phyloP scores from a whole-genome alignment of 2,329 filamentous ascomycete genomes.

The Fusarium nodosum region DNA sequence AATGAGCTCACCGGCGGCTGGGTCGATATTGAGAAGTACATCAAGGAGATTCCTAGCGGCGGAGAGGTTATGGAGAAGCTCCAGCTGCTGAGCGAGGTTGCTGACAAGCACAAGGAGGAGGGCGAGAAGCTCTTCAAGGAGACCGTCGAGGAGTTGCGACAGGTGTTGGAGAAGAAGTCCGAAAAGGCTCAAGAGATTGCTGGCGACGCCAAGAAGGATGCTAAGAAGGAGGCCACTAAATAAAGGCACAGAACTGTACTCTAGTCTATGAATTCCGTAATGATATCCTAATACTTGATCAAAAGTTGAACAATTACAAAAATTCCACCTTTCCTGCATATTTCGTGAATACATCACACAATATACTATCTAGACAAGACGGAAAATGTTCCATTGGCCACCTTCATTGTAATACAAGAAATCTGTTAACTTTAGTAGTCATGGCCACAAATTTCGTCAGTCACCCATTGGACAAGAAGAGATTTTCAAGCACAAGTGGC shows the following conservation, averaged over 20 bases:
- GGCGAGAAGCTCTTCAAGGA: slow-evolving; percentile 78
- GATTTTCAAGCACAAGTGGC: slow-evolving; percentile 51
- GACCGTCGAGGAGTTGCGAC: slow-evolving; percentile 74
- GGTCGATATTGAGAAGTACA: slow-evolving; percentile 70
- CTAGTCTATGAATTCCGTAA: slow-evolving; percentile 24
- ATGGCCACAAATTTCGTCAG: no score
- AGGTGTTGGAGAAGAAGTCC: slow-evolving; percentile 72
- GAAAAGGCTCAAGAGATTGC: slow-evolving; percentile 70
- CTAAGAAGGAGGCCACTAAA: slow-evolving; percentile 61
- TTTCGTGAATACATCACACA: neutral
- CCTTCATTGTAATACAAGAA: neutral
- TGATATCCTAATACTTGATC: slow-evolving; percentile 31
- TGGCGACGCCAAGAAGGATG: slow-evolving; percentile 66
- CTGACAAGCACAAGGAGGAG: slow-evolving; percentile 76
- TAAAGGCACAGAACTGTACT: slow-evolving; percentile 44
- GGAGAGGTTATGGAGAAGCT: slow-evolving; percentile 75
- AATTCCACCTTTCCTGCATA: fast-evolving
- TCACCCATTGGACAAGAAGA: neutral
- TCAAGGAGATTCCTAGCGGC: slow-evolving; percentile 75
- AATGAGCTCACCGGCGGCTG: slow-evolving; percentile 56
- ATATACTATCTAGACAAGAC: neutral
- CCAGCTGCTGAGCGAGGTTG: slow-evolving; percentile 73
- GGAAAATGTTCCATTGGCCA: no score
- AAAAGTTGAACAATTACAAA: slow-evolving; percentile 14
- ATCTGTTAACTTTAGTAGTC: neutral